phyloP scores from a whole-genome alignment of 192 early-diverging fungal species.

The Spinellus fusiger region DNA sequence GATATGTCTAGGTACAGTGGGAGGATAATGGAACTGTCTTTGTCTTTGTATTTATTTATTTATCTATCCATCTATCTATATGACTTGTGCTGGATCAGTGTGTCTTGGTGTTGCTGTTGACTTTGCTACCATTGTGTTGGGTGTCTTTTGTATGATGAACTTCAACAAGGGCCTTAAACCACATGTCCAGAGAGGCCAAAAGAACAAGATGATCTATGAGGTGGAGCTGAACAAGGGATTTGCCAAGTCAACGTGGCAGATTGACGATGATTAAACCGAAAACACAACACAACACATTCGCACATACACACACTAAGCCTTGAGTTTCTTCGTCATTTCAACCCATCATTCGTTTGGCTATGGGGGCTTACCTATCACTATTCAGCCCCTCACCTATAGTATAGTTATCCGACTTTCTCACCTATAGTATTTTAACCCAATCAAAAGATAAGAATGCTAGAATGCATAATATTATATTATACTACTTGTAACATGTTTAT shows the following conservation, averaged over 20 bases:
- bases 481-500: background rate
- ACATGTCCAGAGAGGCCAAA: constrained; percentile 22
- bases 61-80: background rate
- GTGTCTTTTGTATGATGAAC: constrained; percentile 24
- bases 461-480: background rate
- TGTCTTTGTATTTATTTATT: background rate
- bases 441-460: background rate
- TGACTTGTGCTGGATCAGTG: constrained; percentile 3
- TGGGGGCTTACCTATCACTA: too few species aligned
- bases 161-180: constrained; percentile 30
- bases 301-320: background rate
- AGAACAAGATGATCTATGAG: constrained; percentile 10
- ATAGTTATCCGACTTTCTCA: too few species aligned
- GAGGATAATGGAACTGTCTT: background rate
- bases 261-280: constrained; percentile 16
- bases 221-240: constrained; percentile 17
- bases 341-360: too few species aligned
- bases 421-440: too few species aligned
- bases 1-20: constrained; percentile 26
- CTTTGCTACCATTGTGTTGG: constrained; percentile 16
- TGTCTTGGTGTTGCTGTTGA: constrained; percentile 16
- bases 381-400: too few species aligned
- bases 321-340: background rate
- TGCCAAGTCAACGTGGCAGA: constrained; percentile 21
- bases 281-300: too few species aligned